A percentile compares a stretch with the other conserved stretches of the same genome.
These are phyloP conservation scores for Diutina neorugosa DNA, from an alignment of 1,139 yeast genomes.

Conservation along the genomic window DNA sequence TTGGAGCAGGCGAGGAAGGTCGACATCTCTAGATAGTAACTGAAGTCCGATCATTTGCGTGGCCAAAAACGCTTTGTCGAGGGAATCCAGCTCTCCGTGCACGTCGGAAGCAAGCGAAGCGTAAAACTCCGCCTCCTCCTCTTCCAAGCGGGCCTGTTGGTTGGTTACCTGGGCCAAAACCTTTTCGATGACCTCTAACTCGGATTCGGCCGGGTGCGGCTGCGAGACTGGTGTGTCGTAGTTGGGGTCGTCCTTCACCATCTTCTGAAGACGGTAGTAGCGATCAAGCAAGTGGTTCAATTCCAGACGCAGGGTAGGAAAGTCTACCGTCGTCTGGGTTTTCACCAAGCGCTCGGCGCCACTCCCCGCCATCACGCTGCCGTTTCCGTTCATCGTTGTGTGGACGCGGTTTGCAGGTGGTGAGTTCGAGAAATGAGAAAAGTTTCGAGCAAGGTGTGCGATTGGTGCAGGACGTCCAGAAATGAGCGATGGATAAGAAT, in stretches of 20 bases:
- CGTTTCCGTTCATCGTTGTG: conserved; percentile 3
- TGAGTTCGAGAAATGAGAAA: neutral
- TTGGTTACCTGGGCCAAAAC: conserved; percentile 2
- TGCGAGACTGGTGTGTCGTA: neutral
- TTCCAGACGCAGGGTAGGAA: conserved; percentile 2
- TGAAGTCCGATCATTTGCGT: conserved; percentile 53
- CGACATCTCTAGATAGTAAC: conserved; percentile 64
- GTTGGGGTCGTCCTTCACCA: neutral
- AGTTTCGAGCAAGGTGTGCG: neutral
- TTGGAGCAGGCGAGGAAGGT: conserved; percentile 46
- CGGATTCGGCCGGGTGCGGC: neutral
- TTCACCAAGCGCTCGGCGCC: neutral
- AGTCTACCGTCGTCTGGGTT: neutral
- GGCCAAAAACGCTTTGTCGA: neutral
- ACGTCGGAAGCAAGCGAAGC: neutral
- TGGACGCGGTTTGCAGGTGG: neutral
- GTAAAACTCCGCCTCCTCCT: conserved; percentile 1
- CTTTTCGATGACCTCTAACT: neutral
- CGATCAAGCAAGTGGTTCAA: conserved; percentile 4
- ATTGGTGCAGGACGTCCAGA: neutral
- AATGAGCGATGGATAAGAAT: neutral
- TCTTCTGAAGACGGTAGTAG: conserved; percentile 1
- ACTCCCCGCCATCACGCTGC: neutral
- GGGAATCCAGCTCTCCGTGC: neutral
- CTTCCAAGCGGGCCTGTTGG: neutral